Percentiles rank a stretch among this genome's conserved stretches.
phyloP scores from a whole-genome alignment of 129 eudicot species.

The Smallanthus sonchifolius region DNA sequence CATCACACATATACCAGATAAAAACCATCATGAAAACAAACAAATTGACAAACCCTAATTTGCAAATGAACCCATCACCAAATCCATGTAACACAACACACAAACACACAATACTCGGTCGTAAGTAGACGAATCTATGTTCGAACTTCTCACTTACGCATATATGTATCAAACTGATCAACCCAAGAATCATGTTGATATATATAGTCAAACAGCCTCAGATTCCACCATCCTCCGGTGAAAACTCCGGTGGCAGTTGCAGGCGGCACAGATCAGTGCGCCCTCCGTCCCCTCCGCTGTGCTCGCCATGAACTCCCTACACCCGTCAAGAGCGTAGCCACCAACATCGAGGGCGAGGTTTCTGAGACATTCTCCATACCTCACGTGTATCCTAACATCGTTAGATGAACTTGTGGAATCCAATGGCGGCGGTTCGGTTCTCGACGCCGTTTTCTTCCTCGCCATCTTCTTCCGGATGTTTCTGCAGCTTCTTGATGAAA shows the following conservation, averaged over 20 bases:
- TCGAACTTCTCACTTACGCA: constrained; percentile 2
- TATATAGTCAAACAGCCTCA: constrained; percentile 14
- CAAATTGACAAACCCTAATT: constrained; percentile 33
- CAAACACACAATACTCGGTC: background rate
- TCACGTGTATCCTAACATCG: constrained; percentile 18
- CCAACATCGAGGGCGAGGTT: constrained; percentile 25
- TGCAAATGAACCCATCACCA: constrained; percentile 12
- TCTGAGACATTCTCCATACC: constrained; percentile 31
- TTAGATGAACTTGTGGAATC: constrained; percentile 22
- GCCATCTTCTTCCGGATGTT: constrained; percentile 18
- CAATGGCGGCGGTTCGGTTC: background rate
- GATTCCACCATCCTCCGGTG: constrained; percentile 18
- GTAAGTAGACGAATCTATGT: background rate
- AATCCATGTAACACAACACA: constrained; percentile 7
- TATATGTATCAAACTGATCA: background rate
- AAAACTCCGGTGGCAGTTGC: constrained; percentile 31
- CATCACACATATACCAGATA: constrained; percentile 6
- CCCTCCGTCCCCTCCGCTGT: constrained; percentile 22
- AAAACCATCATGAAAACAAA: background rate
- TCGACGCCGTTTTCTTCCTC: constrained; percentile 13
- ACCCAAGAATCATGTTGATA: background rate
- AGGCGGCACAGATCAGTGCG: constrained; percentile 27
- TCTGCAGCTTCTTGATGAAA: constrained; percentile 1
- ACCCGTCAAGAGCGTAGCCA: constrained; percentile 33
- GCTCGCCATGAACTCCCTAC: constrained; percentile 28